Evolutionary conservation across 495 filamentous ascomycete species (phyloP), one percentile per base, ranked within the genome.

Genomic region (Aspergillus heteromorphus): DNA sequence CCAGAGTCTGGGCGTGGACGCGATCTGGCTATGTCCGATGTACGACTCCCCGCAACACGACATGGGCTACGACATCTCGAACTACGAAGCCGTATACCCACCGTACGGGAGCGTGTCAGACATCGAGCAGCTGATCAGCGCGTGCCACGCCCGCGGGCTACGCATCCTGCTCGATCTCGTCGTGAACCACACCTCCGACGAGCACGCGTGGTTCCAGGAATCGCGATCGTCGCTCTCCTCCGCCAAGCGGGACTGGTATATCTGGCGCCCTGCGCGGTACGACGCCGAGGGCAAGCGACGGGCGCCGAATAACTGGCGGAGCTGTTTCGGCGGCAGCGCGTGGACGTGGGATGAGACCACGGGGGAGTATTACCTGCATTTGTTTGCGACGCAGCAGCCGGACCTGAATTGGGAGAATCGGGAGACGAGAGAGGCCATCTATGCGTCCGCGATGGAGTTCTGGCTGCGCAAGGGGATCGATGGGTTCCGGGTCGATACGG

Each of bases 221-320:
- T 81, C 79, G 1, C 69, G 75, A 4, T 68, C 67, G 1, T 79
- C 73, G 36, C 73, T 70, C 55, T 54, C 54, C 19, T 72, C 64
- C 48, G 59, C 79, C 8, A 83, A 84, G 45, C 75, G 80, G 8
- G 73, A 79, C 56, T 84, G 81, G 81, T 84, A 84, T 48, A 79
- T 83, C 60, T 84, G 81, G 81, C 73, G 74, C 50, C 70, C 73
- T 9, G 65, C 80, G 0, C 69, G 66, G 23, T 75, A 75, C 51
- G 76, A 80, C 51, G 57, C 60, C 1, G 55, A 75, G 21, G 81
- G 82, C n/a, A 73, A 70, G 2, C 73, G 77, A 5, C 61, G 64
- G n/a, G 82, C 81, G 0, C 82, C 82, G 0, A 85, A 81, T 51
- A 85, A 85, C 62, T 85, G 79, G 78, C 71, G 73, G 23, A 66